Evolutionary conservation across 768 basidiomycete species (phyloP), one percentile per base, ranked within the genome.

Genomic region (Exsudoporus frostii): DNA sequence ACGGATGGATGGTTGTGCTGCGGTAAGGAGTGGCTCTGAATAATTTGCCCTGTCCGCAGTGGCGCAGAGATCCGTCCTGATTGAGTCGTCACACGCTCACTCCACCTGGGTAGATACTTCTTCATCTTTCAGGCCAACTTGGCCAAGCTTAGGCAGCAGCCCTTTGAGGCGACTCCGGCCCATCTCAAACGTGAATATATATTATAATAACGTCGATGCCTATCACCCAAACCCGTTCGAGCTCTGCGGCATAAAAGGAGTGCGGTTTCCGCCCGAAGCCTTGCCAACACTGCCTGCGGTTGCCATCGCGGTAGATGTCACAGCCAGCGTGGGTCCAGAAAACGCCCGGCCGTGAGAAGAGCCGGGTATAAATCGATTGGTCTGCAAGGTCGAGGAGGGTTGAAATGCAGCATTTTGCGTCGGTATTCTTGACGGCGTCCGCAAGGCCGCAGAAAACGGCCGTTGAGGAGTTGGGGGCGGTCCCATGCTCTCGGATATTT

Each of bases 401-500:
- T 40, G 51, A 36, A 38, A 49, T 6, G 43, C 54, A 40, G 59
- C 44, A 37, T 50, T 48, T 45, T 67, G 60, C 5, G 45, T 40
- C 34, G 57, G 56, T 22, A 58, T 48, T 38, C 67, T 66, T 30
- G 66, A 66, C 20, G 59, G 71, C 47, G 56, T 72, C 58, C 53
- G 63, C 37, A 57, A 50, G 48, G 53, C 60, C 44, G 44, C 56
- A 44, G 59, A 69, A 53, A 61, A 58, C 33, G 65, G 62, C 42
- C 61, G 66, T 53, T 74, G 78, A 34, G 81, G 83, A 19, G 78
- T 76, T 13, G 78, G 74, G 1, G 81, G 82, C 5, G 82, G 82
- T 19, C 76, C 79, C 81, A 84, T 83, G 53, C 8, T 44, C 39
- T 57, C 56, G 32, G 51, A 47, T 53, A 61, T 33, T 51, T 67